Evolutionary conservation across 768 basidiomycete species (phyloP), one percentile per base, ranked within the genome.

Genomic region (Sarcodon aspratus): DNA sequence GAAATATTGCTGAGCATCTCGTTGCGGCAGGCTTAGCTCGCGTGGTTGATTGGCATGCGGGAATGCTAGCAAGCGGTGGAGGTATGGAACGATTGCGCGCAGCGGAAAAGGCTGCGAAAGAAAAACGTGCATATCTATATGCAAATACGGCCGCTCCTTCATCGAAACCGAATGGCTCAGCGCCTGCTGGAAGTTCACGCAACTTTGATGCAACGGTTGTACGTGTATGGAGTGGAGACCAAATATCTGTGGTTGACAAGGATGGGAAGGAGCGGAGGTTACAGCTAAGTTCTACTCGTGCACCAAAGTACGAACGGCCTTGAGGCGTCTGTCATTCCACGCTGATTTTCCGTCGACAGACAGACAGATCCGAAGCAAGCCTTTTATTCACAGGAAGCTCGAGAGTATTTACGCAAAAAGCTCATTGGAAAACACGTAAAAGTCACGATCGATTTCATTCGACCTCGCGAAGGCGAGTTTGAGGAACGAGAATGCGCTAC

Each of bases 31-130:
- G 95, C 31, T 72, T 97, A 1, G 95, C 94, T 13, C 84, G 90
- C 50, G 76, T 97, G 45, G 84, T 98, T 50, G 94, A 95, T 61
- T 97, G 94, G 94, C 95, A 99, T 63, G 93, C 95, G 12, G 94
- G 94, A 17, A 85, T 98, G 76, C 78, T 99, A 17, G 80, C 90
- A 1, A 76, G 73, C 47, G 71, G 74, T 46, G 92, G 92, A 36
- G 86, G 80, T 5, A 89, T 97, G 79, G 91, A 94, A 57, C 81
- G 80, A 37, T 74, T 97, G 31, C 81, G 94, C 46, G 76, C 79
- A 1, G 90, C 89, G 0, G 94, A 97, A 66, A 83, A 75, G 62
- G 60, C 56, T 44, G 91, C 89, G 17, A 90, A 88, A 62, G 82
- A 88, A 60, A 84, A 78, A 58, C 78, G 80, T 32, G 64, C 72